These are phyloP conservation scores for Stachybotrys chlorohalonatus DNA, from an alignment of 2,329 filamentous ascomycete species.

Conservation along the genomic window DNA sequence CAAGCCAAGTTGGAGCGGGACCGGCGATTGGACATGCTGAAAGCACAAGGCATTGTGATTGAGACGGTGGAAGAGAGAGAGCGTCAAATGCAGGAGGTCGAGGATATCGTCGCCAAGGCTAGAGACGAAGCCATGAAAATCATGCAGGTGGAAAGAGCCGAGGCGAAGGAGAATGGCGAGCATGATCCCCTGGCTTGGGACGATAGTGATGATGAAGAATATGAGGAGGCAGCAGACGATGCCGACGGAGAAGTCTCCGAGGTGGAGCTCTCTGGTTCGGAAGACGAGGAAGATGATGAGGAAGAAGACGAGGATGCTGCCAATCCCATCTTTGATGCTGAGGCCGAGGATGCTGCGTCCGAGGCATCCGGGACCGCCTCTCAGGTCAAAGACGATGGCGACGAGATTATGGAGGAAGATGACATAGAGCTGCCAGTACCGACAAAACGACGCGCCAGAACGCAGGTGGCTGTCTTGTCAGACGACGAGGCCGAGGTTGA, in stretches of 20 bases:
- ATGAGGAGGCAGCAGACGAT: constrained; percentile 27
- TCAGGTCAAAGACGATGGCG: constrained; percentile 26
- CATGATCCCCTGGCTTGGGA: constrained; percentile 46
- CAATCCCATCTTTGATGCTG: constrained; percentile 25
- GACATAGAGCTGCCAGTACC: constrained; percentile 29
- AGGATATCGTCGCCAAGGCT: constrained; percentile 80
- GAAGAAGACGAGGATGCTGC: constrained; percentile 20
- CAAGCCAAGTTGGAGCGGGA: constrained; percentile 74
- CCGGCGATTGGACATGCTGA: constrained; percentile 66
- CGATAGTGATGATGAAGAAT: constrained; percentile 47
- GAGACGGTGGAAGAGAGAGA: constrained; percentile 83
- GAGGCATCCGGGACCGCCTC: constrained; percentile 13
- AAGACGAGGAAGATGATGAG: constrained; percentile 25
- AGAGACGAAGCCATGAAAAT: constrained; percentile 68
- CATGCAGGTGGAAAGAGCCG: constrained; percentile 65
- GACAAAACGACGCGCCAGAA: constrained; percentile 37
- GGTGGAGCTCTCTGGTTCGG: constrained; percentile 36
- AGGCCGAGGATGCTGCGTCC: constrained; percentile 32
- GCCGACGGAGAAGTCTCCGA: constrained; percentile 28
- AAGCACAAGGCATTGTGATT: constrained; percentile 69
- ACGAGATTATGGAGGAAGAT: constrained; percentile 20
- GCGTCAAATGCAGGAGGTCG: constrained; percentile 71
- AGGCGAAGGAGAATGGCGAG: constrained; percentile 52
- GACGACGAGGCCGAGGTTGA: constrained; percentile 45
- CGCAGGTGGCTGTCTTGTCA: constrained; percentile 46